These are phyloP conservation scores for Metschnikowia peoriensis DNA, from an alignment of 805 yeast genomes.

Conservation along the genomic window DNA sequence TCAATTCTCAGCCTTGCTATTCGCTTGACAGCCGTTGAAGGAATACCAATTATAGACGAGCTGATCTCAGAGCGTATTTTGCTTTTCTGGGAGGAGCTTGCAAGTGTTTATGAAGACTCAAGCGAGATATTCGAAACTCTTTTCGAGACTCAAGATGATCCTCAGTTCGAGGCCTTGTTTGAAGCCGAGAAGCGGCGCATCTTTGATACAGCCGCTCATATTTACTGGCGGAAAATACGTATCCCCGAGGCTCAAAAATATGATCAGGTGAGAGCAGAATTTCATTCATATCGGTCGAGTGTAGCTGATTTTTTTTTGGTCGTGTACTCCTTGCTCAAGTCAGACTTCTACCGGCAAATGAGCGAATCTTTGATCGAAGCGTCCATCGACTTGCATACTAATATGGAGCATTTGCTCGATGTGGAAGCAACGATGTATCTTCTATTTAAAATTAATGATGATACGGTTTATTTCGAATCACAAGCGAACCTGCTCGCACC, in stretches of 20 bases:
- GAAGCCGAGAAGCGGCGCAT: constrained; percentile 34
- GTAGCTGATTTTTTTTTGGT: constrained; percentile 76
- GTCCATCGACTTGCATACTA: constrained; percentile 8
- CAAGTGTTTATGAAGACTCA: constrained; percentile 45
- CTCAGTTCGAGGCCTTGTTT: constrained; percentile 18
- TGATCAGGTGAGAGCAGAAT: constrained; percentile 48
- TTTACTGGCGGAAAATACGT: constrained; percentile 70
- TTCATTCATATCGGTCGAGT: constrained; percentile 65
- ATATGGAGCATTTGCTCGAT: constrained; percentile 22
- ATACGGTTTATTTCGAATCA: constrained; percentile 40
- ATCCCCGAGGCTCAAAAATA: constrained; percentile 34
- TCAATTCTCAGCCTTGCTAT: constrained; percentile 49
- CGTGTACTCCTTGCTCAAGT: constrained; percentile 63
- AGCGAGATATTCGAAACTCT: constrained; percentile 17
- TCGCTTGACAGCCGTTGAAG: constrained; percentile 54
- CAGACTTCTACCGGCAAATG: constrained; percentile 46
- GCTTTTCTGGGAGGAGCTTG: constrained; percentile 67
- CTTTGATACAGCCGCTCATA: constrained; percentile 51
- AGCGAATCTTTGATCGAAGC: constrained; percentile 31
- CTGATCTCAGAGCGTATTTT: constrained; percentile 48
- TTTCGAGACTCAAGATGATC: constrained; percentile 17
- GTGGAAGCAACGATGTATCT: constrained; percentile 65
- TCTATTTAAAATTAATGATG: constrained; percentile 54
- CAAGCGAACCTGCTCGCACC: constrained; percentile 25
- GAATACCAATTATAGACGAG: constrained; percentile 60